Base-by-base conservation (phyloP, 805 yeast genomes). In the Yueomyces sinensis region DNA sequence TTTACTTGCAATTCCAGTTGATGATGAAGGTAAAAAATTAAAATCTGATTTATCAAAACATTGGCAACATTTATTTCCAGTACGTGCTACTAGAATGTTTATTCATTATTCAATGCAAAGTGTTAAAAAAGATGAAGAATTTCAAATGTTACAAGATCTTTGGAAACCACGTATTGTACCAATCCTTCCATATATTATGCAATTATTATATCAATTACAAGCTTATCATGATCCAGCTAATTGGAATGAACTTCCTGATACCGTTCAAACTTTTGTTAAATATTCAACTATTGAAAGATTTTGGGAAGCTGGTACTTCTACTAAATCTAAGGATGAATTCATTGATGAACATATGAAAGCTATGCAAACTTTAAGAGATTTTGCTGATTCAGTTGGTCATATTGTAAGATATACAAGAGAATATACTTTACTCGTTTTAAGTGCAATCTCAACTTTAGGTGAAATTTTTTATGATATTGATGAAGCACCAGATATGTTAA, bases 261-360 rank as follows among this genome's bases (percentile, higher is more conserved):
- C 84, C 37, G 97, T 91, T 1, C 95, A 83, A 54, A 68, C 89
- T 1, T 89, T 93, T 63, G 95, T 89, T n/a, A 71, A 72, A 43
- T 79, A 83, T 47, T 79, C 93, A 40, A 80, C 93, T 33, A 75
- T 78, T 52, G 99, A 91, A 61, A 67, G 97, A 48, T 91, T 91
- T 55, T 91, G 99, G 99, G 97, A 93, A 52, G 94, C 86, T 40
- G 98, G 98, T 14, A 93, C 94, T 17, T 82, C 95, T 1, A 81
- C 82, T 38, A 94, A 91, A 58, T 76, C 94, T 2, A 80, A 83
- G 48, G 97, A 91, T 52, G 86, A 91, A 24, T 93, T 91, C 45
- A 78, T 91, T 42, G 94, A 82, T 52, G 97, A 91, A 52, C 86
- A 77, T 48, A 94, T 83, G 38, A 84, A 81, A 52, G 97, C 98